Percentiles rank a stretch among this genome's conserved stretches.
Evolutionary conservation across 2,329 filamentous ascomycete genomes (phyloP).

Genomic region (Sclerotinia minor): DNA sequence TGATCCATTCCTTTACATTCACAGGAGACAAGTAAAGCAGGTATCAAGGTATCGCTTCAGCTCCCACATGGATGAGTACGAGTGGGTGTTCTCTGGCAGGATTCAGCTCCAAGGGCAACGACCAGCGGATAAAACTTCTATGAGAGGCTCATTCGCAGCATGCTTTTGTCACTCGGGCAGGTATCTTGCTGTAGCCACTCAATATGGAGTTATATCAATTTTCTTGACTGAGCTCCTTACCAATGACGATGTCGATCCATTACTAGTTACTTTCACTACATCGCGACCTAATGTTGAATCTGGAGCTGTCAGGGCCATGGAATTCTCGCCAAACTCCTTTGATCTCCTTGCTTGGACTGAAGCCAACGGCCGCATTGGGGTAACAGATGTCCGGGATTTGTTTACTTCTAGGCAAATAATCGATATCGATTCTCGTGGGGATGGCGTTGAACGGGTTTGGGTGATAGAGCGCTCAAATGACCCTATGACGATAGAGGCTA

Average conservation of each 20-base stretch:
- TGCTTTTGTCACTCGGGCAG: slow-evolving; percentile 72
- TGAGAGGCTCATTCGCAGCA: slow-evolving; percentile 72
- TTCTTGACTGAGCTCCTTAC: slow-evolving; percentile 60
- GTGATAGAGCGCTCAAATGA: slow-evolving; percentile 34
- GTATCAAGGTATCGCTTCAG: slow-evolving; percentile 31
- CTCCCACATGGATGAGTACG: slow-evolving; percentile 41
- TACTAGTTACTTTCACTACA: slow-evolving; percentile 75
- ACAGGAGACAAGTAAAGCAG: slow-evolving; percentile 51
- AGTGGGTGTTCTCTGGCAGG: slow-evolving; percentile 54
- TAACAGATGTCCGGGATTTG: slow-evolving; percentile 70
- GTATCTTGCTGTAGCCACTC: slow-evolving; percentile 74
- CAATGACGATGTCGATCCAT: slow-evolving; percentile 53
- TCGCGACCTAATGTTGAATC: slow-evolving; percentile 56
- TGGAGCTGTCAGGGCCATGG: slow-evolving; percentile 86
- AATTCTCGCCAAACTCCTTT: slow-evolving; percentile 85
- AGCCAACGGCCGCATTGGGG: slow-evolving; percentile 72
- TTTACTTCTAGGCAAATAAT: slow-evolving; percentile 70
- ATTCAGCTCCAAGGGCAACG: slow-evolving; percentile 60
- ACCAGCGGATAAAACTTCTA: slow-evolving; percentile 54
- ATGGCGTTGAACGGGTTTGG: slow-evolving; percentile 46
- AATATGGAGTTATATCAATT: slow-evolving; percentile 76
- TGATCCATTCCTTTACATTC: slow-evolving; percentile 82
- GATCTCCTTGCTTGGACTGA: slow-evolving; percentile 94
- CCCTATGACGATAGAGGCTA: slow-evolving; percentile 33
- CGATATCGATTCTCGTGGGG: slow-evolving; percentile 58